Base-by-base conservation (phyloP, 2,329 filamentous ascomycete species). In the Truncatella angustata region DNA sequence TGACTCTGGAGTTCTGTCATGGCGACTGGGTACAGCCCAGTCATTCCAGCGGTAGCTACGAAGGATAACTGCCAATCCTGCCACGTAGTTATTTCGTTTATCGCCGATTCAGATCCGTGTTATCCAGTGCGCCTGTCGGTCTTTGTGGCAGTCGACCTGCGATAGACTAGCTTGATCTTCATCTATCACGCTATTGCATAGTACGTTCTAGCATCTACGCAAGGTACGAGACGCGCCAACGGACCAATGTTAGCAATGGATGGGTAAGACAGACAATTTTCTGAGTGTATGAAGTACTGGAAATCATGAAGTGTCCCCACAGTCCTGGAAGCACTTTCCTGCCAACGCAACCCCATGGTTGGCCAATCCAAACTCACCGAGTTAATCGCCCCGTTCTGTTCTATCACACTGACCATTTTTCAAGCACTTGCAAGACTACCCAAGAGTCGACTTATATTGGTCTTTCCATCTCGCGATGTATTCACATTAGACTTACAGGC, bases 391-490 rank as follows among this genome's bases (percentile, higher is more conserved):
- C n/a, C n/a, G n/a, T n/a, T n/a, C n/a, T n/a, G n/a, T n/a, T n/a
- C n/a, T n/a, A n/a, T n/a, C n/a, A n/a, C n/a, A n/a, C n/a, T n/a
- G n/a, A n/a, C n/a, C n/a, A n/a, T n/a, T n/a, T n/a, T n/a, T n/a
- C n/a, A n/a, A n/a, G n/a, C n/a, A n/a, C n/a, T n/a, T n/a, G n/a
- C n/a, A n/a, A n/a, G n/a, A n/a, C n/a, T n/a, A n/a, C n/a, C n/a
- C n/a, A n/a, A n/a, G n/a, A n/a, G n/a, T n/a, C n/a, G n/a, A n/a
- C n/a, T n/a, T n/a, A n/a, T n/a, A n/a, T n/a, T n/a, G n/a, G n/a
- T n/a, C n/a, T n/a, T n/a, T n/a, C n/a, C n/a, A n/a, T n/a, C 28
- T 44, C 40, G 40, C 40, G 21, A 44, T 28, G 40, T 44, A 23
- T 44, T 44, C 28, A 20, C 40, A 24, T 44, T 44, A 26, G 28